Base-by-base conservation (phyloP, 2,329 filamentous ascomycete species). In the Orbilia brochopaga region DNA sequence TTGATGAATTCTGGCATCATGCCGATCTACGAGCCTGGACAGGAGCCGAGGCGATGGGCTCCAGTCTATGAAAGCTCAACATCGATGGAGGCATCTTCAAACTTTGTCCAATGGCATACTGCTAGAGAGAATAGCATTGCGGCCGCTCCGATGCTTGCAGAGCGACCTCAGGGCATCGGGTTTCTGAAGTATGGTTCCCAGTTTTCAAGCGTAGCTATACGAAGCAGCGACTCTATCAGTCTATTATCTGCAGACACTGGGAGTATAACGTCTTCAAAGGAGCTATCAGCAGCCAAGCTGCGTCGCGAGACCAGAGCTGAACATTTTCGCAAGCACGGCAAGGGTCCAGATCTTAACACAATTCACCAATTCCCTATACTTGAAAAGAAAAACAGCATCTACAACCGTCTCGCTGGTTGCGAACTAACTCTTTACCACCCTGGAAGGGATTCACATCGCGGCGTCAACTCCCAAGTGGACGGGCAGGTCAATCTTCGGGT, bases 321-420 rank as follows among this genome's bases (percentile, higher is more conserved):
- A 3, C 48, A 64, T 27, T 64, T 54, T 13, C 60, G 60, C 2
- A 42, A 35, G 6, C 40, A 35, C 27, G 60, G 40, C 10, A 55
- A 17, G 7, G 60, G 52, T 15, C 60, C 51, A 7, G 60, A 64
- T 50, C 27, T 64, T 23, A 40, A 2, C 2, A 56, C 17, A 13
- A 40, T 50, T 1, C 24, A 37, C 17, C 37, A 42, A 48, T 30
- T 50, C 19, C 7, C 46, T 6, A 24, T 54, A 24, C 23, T 62
- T 17, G 11, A 4, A 32, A 64, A 64, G 40, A 56, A 56, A 17
- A 51, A 32, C 7, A 56, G 40, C n/a, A 17, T 50, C 23, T 64
- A 64, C 15, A 64, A 64, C 21, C 23, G 60, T 24, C 60, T 64
- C 37, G 37, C 60, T 19, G 52, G 51, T 7, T 64, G 52, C 42